Conservation (phyloP, 352 stramenopile genomes). For the Halophytophthora batemanensis region DNA sequence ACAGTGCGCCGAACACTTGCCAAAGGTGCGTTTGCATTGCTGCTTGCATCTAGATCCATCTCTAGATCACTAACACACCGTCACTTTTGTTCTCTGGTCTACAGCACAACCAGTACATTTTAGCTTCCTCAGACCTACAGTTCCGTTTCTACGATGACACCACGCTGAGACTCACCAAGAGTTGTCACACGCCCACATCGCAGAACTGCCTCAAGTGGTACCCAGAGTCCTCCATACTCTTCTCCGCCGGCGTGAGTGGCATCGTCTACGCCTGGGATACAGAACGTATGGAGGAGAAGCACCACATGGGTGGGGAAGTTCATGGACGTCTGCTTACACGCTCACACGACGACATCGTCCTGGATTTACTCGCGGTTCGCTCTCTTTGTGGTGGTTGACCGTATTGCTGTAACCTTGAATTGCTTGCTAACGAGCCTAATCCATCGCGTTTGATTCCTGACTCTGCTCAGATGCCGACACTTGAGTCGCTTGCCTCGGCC, state of each 20-base stretch:
- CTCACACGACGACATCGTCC: conserved; percentile 86
- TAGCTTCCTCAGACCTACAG: conserved; percentile 76
- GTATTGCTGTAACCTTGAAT: background rate
- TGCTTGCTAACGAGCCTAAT: background rate
- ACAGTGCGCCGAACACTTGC: conserved; percentile 73
- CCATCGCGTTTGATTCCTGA: background rate
- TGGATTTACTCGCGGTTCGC: conserved; percentile 73
- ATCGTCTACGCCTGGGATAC: conserved; percentile 85
- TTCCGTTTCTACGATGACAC: conserved; percentile 85
- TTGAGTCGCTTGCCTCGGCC: conserved; percentile 80
- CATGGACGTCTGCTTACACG: conserved; percentile 53
- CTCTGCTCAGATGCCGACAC: conserved; percentile 47
- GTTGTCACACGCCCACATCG: conserved; percentile 76
- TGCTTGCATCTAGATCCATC: background rate
- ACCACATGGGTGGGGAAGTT: conserved; percentile 75
- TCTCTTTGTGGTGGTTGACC: conserved; percentile 1
- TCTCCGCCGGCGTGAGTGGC: conserved; percentile 78
- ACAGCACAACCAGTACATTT: conserved; percentile 69
- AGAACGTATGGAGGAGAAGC: conserved; percentile 79
- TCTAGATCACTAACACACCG: background rate
- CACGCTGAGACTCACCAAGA: conserved; percentile 65
- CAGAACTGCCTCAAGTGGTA: conserved; percentile 86
- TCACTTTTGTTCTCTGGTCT: background rate
- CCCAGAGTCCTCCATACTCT: conserved; percentile 58
- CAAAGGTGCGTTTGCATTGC: conserved; percentile 27